Conservation (phyloP, 2,329 filamentous ascomycete species). For the Stemphylium vesicarium region DNA sequence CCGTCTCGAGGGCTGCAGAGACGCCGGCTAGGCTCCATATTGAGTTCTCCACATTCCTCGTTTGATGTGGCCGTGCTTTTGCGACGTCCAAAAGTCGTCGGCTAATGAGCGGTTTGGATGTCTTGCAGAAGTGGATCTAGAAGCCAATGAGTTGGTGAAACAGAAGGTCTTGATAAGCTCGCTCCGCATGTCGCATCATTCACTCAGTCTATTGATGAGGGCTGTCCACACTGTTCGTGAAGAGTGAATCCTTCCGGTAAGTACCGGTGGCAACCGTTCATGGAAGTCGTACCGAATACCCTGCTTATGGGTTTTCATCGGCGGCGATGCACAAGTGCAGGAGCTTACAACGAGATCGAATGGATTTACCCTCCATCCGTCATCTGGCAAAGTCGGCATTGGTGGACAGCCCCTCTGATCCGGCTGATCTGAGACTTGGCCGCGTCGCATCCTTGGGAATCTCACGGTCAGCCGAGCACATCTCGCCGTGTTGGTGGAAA, state of each 20-base stretch:
- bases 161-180: slow-evolving; percentile 18
- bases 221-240: not conserved
- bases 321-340: slow-evolving; percentile 18
- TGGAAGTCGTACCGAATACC: slow-evolving; percentile 28
- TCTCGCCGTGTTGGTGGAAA: slow-evolving; percentile 33
- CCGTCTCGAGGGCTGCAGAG: slow-evolving; percentile 20
- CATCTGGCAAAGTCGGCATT: slow-evolving; percentile 19
- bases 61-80: slow-evolving; percentile 24
- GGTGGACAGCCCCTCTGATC: slow-evolving; percentile 21
- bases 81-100: slow-evolving; percentile 14
- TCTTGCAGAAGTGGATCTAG: slow-evolving; percentile 26
- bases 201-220: not conserved
- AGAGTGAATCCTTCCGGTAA: slow-evolving; percentile 2
- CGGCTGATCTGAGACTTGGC: slow-evolving; percentile 49
- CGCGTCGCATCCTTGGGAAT: slow-evolving; percentile 25
- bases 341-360: slow-evolving; percentile 15
- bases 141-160: slow-evolving; percentile 22
- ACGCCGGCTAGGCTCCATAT: slow-evolving; percentile 26
- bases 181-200: slow-evolving; percentile 8
- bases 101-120: slow-evolving; percentile 15
- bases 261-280: slow-evolving; percentile 7
- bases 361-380: slow-evolving; percentile 16
- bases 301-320: slow-evolving; percentile 30
- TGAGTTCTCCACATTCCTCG: slow-evolving; percentile 27
- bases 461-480: slow-evolving; percentile 38